Evolutionary conservation across 2,329 filamentous ascomycete genomes (phyloP), one percentile per base, ranked within the genome.

Genomic region (Phaeosphaeriaceae sp.): DNA sequence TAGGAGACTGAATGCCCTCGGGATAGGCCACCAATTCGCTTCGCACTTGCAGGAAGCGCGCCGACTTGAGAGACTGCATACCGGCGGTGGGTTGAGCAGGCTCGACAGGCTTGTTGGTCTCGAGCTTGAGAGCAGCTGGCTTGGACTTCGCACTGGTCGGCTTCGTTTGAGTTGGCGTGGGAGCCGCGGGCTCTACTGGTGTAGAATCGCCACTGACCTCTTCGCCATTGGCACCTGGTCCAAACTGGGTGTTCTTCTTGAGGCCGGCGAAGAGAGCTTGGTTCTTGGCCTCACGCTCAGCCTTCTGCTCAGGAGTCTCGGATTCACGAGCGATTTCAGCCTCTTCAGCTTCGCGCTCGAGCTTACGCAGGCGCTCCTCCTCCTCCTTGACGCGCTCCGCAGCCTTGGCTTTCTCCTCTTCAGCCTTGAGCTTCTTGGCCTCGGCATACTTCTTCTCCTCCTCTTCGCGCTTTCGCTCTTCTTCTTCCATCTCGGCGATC

Each of bases 81-180:
- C 93, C 94, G 58, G 95, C 92, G 63, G 92, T 98, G 17, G 94
- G 94, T 79, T 97, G 93, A 53, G 92, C 89, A 53, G 94, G 91
- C 81, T 99, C 94, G 22, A 97, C 87, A 40, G 90, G 83, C 81
- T 93, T 96, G 68, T 88, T 92, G 62, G 91, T 96, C 55, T 93
- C 87, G 62, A 98, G 85, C 80, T 97, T 97, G 65, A 99, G 88
- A 46, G 92, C 90, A 58, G 90, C 88, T 50, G 95, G 94, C 84
- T 97, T 97, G 21, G 84, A 87, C 79, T 92, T 93, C 69, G 88
- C 81, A 56, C 82, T 81, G 46, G 85, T 78, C 19, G 72, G 67
- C 65, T 76, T 76, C 1, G 71, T 61, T 13, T 60, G 66, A 17
- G 62, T 57, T 42, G 62, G 70, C 19, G 67, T 15, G 57, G 76